A percentile compares a stretch with the other conserved stretches of the same genome.
Conservation (phyloP, 139 green algal genomes). For the Chlorella sp. region DNA sequence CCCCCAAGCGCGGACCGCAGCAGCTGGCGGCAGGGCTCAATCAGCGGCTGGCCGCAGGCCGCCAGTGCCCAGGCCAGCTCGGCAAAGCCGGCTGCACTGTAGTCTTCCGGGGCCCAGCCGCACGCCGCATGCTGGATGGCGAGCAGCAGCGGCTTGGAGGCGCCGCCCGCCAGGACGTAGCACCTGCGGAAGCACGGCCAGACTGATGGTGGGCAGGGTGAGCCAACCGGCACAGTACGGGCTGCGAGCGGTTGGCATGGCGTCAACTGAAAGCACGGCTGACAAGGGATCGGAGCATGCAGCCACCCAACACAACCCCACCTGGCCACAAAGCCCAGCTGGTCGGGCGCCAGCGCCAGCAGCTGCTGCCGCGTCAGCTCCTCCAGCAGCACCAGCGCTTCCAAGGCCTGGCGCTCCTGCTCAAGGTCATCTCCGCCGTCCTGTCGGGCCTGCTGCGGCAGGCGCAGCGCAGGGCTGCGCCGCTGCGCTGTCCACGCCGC, state of each 20-base stretch:
- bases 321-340: slow-evolving; percentile 22
- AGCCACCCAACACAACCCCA: not conserved
- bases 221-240: not conserved
- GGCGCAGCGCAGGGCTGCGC: slow-evolving; percentile 8
- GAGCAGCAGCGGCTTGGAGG: slow-evolving; percentile 1
- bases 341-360: not conserved
- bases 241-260: not conserved
- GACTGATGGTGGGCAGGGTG: not conserved
- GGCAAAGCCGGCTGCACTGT: not conserved
- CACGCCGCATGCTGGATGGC: not conserved
- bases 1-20: not conserved
- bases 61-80: slow-evolving; percentile 20
- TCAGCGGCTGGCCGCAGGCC: not conserved
- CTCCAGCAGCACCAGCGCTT: slow-evolving; percentile 23
- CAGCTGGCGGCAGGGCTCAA: not conserved
- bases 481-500: slow-evolving; percentile 11
- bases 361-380: slow-evolving; percentile 4
- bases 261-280: no score
- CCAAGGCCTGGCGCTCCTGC: not conserved
- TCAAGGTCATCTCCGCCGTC: not conserved
- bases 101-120: slow-evolving; percentile 3
- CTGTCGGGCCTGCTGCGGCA: not conserved
- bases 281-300: not conserved
- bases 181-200: not conserved
- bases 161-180: slow-evolving; percentile 27